phyloP scores from a whole-genome alignment of 192 early-diverging fungal genomes.

The Spizellomyces punctatus region DNA sequence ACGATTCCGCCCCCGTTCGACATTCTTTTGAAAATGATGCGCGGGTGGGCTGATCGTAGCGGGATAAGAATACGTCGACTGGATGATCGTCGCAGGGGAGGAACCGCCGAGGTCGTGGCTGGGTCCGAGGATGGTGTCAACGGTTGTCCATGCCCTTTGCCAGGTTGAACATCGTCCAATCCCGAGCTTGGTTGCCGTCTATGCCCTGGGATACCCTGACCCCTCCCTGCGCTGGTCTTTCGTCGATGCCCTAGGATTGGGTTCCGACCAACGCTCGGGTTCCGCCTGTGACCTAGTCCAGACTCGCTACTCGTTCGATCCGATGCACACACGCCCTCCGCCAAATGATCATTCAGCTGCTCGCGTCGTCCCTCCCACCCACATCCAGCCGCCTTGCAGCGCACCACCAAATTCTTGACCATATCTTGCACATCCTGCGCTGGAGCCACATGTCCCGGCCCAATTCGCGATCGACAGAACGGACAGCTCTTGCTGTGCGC shows the following conservation, averaged over 20 bases:
- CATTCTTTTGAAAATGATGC: slow-evolving; percentile 25
- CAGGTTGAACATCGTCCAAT: not conserved
- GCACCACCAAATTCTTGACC: slow-evolving; percentile 16
- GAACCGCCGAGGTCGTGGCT: not conserved
- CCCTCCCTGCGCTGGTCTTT: not conserved
- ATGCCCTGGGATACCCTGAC: not conserved
- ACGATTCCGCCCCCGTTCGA: slow-evolving; percentile 3
- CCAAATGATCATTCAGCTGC: slow-evolving; percentile 9
- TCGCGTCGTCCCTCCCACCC: slow-evolving; percentile 13
- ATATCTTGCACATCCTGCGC: slow-evolving; percentile 23
- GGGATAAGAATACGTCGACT: slow-evolving; percentile 22
- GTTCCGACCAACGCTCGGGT: not conserved
- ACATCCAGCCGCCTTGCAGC: slow-evolving; percentile 25
- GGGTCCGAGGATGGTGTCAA: not conserved
- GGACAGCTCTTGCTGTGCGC: slow-evolving; percentile 21
- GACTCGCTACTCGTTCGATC: not conserved
- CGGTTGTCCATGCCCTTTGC: not conserved
- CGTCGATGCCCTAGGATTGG: not conserved
- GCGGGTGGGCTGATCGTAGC: slow-evolving; percentile 21
- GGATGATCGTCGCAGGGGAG: slow-evolving; percentile 3
- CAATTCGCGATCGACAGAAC: slow-evolving; percentile 24
- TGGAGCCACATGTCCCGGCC: slow-evolving; percentile 11
- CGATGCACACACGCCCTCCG: not conserved
- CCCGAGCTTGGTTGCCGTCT: slow-evolving; percentile 1
- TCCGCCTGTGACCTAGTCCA: not conserved